A percentile compares a stretch with the other conserved stretches of the same genome.
These are phyloP conservation scores for Flaveria floridana DNA, from an alignment of 140 eudicot genomes.

Conservation along the genomic window DNA sequence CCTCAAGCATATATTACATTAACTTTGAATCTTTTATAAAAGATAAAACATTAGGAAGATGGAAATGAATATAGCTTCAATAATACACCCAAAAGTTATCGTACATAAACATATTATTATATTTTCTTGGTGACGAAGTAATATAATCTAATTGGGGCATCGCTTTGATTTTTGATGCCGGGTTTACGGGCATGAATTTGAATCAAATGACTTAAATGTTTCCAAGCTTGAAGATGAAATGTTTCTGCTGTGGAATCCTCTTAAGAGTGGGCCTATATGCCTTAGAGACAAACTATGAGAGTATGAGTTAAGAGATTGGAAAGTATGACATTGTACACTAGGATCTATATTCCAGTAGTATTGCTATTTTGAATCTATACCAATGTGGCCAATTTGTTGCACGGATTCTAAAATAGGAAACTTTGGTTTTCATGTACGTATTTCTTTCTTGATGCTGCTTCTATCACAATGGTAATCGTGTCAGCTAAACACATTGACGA, in stretches of 20 bases:
- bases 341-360: not conserved
- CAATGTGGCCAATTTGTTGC: not conserved
- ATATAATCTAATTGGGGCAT: not conserved
- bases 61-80: not conserved
- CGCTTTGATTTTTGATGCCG: constrained; percentile 9
- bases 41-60: not conserved
- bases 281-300: not conserved
- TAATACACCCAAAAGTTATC: not conserved
- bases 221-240: constrained; percentile 49
- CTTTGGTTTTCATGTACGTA: constrained; percentile 22
- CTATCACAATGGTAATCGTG: constrained; percentile 9
- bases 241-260: constrained; percentile 24
- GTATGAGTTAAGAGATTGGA: not conserved
- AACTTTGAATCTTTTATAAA: not conserved
- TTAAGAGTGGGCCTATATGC: constrained; percentile 14
- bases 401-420: constrained; percentile 17
- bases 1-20: constrained; percentile 74
- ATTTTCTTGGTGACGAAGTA: not conserved
- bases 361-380: constrained; percentile 13
- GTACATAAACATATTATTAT: constrained; percentile 24
- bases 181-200: constrained; percentile 63
- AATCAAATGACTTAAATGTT: constrained; percentile 73
- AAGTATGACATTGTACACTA: not conserved
- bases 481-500: not conserved
- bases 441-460: constrained; percentile 19